phyloP scores from a whole-genome alignment of 805 yeast genomes.

The Pichia rugopelliculosa region DNA sequence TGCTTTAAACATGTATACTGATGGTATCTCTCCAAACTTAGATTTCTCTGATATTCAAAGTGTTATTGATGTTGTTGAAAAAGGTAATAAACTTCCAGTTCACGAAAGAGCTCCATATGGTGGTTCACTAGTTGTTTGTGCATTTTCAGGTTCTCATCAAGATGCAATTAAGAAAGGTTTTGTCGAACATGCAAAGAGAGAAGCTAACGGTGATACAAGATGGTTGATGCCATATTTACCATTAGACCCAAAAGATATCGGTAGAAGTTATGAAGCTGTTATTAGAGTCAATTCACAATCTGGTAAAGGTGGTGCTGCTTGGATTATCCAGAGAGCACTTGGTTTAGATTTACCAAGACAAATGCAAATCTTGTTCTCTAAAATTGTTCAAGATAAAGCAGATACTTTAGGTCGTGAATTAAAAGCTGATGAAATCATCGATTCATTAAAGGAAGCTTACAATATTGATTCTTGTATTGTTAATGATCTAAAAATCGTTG shows the following conservation, averaged over 20 bases:
- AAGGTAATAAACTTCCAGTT: constrained; percentile 70
- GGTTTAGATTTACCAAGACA: constrained; percentile 70
- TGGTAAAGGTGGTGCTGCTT: constrained; percentile 86
- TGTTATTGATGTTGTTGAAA: constrained; percentile 62
- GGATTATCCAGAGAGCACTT: constrained; percentile 64
- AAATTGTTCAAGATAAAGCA: constrained; percentile 55
- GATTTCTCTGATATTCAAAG: constrained; percentile 65
- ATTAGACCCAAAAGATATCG: constrained; percentile 74
- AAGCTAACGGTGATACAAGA: constrained; percentile 38
- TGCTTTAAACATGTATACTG: constrained; percentile 71
- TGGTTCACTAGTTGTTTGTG: constrained; percentile 72
- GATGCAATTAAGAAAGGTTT: constrained; percentile 33
- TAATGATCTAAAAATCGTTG: constrained; percentile 31
- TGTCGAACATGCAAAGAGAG: constrained; percentile 43
- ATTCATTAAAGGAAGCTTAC: constrained; percentile 49
- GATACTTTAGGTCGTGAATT: constrained; percentile 64
- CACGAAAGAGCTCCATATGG: constrained; percentile 75
- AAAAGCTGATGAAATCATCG: constrained; percentile 56
- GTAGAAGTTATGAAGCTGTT: constrained; percentile 74
- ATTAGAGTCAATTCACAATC: constrained; percentile 80
- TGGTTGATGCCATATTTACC: constrained; percentile 77
- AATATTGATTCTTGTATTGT: constrained; percentile 35
- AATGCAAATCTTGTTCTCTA: constrained; percentile 62
- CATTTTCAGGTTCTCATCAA: constrained; percentile 55
- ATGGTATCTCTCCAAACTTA: constrained; percentile 64